Base-by-base conservation (phyloP, 495 filamentous ascomycete species). In the Letharia columbiana region DNA sequence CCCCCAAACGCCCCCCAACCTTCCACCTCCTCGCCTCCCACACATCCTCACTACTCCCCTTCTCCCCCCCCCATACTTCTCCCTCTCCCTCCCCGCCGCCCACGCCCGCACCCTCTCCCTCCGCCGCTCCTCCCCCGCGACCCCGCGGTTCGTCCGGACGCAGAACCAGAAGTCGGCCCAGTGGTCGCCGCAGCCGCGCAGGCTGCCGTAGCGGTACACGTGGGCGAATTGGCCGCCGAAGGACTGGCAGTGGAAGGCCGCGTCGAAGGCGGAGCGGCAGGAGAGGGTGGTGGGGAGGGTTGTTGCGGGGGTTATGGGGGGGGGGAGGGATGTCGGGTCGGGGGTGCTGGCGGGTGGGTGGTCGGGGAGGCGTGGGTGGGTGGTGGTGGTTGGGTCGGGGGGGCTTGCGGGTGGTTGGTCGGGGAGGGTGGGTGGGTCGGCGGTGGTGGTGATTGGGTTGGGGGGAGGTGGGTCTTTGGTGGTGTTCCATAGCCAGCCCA, bases 81-180 rank as follows among this genome's bases (percentile, higher is more conserved):
- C 81, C 54, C 61, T 62, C 61, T 85, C 86, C 77, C 89, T 90
- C 76, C 87, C 82, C 64, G 81, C 80, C 75, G 95, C 91, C 74
- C 88, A 84, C 50, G 84, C 87, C 66, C 80, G 77, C 61, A 98
- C 83, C 67, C 80, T 81, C 63, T 78, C 80, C 68, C 79, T 82
- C 68, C 80, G 80, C 69, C 80, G 68, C 44, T 81, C 74, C 2
- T 81, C 78, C 7, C 75, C 52, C 68, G 70, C 74, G 50, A 73
- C 81, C 75, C 52, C 73, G 69, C 77, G 70, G 40, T 84, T 83
- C n/a, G 86, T 87, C 64, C 89, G 86, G 91, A 98, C 96, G 80
- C 94, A 98, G 77, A 96, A 89, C 86, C 93, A 91, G 78, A 94
- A 97, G 74, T 93, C 88, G 69, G 86, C 81, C 90, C 91, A 96